These are phyloP conservation scores for Ustilago esculenta DNA, from an alignment of 1,284 basidiomycete species.

Conservation along the genomic window DNA sequence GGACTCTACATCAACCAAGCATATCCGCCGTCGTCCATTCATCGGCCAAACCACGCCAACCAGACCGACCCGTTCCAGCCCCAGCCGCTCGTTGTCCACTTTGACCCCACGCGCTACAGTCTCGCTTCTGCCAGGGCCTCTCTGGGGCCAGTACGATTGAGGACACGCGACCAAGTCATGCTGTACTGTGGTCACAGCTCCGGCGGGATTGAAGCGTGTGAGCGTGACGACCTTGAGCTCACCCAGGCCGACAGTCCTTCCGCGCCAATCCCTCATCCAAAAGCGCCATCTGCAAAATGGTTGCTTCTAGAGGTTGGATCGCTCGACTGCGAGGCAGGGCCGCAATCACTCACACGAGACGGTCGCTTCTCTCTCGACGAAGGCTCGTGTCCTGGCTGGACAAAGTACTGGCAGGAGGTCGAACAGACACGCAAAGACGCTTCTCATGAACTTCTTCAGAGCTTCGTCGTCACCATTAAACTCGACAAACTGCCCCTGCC, in stretches of 20 bases:
- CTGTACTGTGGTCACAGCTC: slow-evolving; percentile 29
- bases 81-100: slow-evolving; percentile 39
- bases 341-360: slow-evolving; percentile 25
- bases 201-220: slow-evolving; percentile 49
- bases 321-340: slow-evolving; percentile 23
- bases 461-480: slow-evolving; percentile 36
- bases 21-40: slow-evolving; percentile 17
- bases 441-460: slow-evolving; percentile 23
- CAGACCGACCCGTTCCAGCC: slow-evolving; percentile 28
- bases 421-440: slow-evolving; percentile 10
- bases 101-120: slow-evolving; percentile 28
- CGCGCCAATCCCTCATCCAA: slow-evolving; percentile 4
- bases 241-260: not conserved
- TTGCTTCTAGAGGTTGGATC: not conserved
- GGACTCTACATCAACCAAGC: slow-evolving; percentile 53
- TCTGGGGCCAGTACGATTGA: slow-evolving; percentile 18
- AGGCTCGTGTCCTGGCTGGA: slow-evolving; percentile 40
- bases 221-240: slow-evolving; percentile 34
- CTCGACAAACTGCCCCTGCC: slow-evolving; percentile 8
- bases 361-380: slow-evolving; percentile 36
- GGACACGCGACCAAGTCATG: slow-evolving; percentile 46
- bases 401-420: slow-evolving; percentile 25
- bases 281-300: not conserved
- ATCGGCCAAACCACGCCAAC: slow-evolving; percentile 26
- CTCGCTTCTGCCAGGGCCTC: slow-evolving; percentile 15